Evolutionary conservation across 148 eudicot genomes (phyloP), one percentile per base, ranked within the genome.

Genomic region (Rheum nobile): DNA sequence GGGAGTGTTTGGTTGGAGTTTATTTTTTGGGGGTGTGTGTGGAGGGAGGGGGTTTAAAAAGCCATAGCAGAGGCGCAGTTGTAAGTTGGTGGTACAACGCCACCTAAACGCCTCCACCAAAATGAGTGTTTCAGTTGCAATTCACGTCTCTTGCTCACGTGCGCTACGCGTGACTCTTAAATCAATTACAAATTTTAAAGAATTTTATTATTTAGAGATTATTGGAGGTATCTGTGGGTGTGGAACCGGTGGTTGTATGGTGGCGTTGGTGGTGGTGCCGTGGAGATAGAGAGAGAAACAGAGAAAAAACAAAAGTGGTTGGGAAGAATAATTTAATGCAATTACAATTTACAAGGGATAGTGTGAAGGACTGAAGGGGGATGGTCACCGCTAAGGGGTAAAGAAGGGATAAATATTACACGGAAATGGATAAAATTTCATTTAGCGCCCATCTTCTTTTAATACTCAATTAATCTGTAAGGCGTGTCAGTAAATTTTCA

Each of bases 41-140:
- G 38, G 7, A 12, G 65, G 0, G 0, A 2, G 13, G 22, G 39
- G 41, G 70, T 0, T 14, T 65, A 11, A 65, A 65, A 65, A 13
- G 70, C 41, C 29, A 61, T 34, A 12, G 35, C 35, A 61, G 35
- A 13, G 41, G 70, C 41, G 39, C 39, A 65, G 70, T 65, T 65
- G 67, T 61, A 65, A 65, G 70, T 65, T 31, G 70, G 70, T 65
- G 70, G 70, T 65, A 65, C 70, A 34, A 65, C 39, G 39, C 70
- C 70, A 65, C 70, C 70, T 65, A 65, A 65, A 65, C 70, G 70
- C 41, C 67, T 61, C 37, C 67, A 61, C 67, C 67, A 14, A 28
- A 29, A 29, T 14, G 35, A 61, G 67, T 61, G 67, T 61, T 61
- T 61, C 67, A 29, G 67, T 61, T 61, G 67, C 67, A 29, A 61